Base-by-base conservation (phyloP, 2,329 filamentous ascomycete species). In the Botrytis medusae region DNA sequence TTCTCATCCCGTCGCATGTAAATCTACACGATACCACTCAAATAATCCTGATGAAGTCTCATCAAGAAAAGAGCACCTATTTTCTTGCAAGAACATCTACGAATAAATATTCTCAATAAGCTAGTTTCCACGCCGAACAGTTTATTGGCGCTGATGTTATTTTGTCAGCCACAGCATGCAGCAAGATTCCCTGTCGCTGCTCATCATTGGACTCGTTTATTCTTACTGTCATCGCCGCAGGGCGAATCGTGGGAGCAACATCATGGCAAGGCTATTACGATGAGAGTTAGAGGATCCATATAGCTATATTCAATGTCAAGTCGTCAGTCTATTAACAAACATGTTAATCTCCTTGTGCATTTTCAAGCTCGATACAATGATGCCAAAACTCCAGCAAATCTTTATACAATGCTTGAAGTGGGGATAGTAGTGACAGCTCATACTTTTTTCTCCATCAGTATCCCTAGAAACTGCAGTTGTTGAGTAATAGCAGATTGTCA, bases 121-220 rank as follows among this genome's bases (percentile, higher is more conserved):
- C 16, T 40, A 34, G 51, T 29, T 64, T 46, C 22, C 42, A 48
- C 12, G 18, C 16, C 32, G 42, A 64, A 46, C 40, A 14, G 34
- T 8, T 29, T 8, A 29, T 68, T 42, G 46, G 34, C 25, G 25
- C 25, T 25, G 34, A 54, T 37, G 4, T 40, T 29, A 4, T 68
- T 29, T 29, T 25, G 25, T 16, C 10, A 64, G 61, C 48, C 42
- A 51, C 32, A 8, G 40, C n/a, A 67, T 68, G 25, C 64, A 68
- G 46, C 46, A 57, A 20, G 64, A 42, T 42, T 8, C 42, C 48
- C 8, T 57, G 25, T 57, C 25, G 9, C 16, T 29, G 9, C 34
- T 10, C 5, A 12, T 54, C 20, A 57, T 42, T 68, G 65, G 48
- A n/a, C 65, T 68, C 65, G 34, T 42, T 68, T 57, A 32, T 68